A percentile compares a stretch with the other conserved stretches of the same genome.
Evolutionary conservation across 257 asterid genomes (phyloP).

Genomic region (Ballota nigra): DNA sequence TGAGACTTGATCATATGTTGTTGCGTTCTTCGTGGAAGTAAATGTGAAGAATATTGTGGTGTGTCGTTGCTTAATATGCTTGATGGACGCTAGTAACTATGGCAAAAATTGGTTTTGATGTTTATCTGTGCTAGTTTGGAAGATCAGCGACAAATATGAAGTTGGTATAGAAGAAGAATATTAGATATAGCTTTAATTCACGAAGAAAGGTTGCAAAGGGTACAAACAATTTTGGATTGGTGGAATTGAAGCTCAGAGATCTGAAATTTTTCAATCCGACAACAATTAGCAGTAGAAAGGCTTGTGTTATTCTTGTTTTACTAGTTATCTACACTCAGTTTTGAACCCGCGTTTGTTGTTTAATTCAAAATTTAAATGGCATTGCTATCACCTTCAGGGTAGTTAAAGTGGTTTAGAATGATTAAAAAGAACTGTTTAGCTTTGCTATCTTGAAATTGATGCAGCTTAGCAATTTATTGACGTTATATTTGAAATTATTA

Average conservation of each 20-base stretch:
- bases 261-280: background rate
- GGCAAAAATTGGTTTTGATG: background rate
- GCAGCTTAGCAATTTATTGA: background rate
- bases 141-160: background rate
- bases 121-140: background rate
- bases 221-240: background rate
- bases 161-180: background rate
- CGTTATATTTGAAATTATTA: background rate
- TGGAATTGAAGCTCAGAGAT: background rate
- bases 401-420: background rate
- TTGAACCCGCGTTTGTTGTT: background rate
- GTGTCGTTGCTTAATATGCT: background rate
- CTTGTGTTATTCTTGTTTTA: background rate
- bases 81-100: background rate
- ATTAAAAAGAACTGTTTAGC: background rate
- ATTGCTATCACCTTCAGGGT: background rate
- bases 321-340: background rate
- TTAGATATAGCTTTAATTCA: background rate
- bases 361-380: background rate
- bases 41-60: background rate
- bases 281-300: background rate
- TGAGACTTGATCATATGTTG: background rate
- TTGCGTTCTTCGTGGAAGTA: background rate
- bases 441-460: background rate
- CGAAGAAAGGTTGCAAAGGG: background rate